Conservation (phyloP, 139 green algal genomes). For the Chlorella sp. region DNA sequence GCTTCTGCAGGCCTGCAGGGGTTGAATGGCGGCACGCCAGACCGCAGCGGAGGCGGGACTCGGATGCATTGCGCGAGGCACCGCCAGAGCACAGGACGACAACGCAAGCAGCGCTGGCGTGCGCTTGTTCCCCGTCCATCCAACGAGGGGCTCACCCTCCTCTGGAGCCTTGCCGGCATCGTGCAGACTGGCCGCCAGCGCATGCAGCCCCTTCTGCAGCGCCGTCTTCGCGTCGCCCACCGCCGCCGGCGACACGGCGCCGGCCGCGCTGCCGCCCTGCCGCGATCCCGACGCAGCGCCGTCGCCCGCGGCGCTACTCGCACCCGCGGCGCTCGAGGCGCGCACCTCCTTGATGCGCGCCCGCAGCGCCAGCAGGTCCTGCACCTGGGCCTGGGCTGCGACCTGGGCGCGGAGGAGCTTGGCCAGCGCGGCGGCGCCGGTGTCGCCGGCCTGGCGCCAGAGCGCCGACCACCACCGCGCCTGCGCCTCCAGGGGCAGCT, state of each 20-base stretch:
- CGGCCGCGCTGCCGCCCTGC: not conserved
- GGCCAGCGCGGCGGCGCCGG: not conserved
- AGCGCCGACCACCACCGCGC: slow-evolving; percentile 46
- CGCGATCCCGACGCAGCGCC: not conserved
- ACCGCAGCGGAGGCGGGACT: no score
- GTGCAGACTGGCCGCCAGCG: slow-evolving; percentile 33
- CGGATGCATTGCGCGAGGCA: no score
- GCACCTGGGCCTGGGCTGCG: slow-evolving; percentile 42
- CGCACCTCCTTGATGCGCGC: slow-evolving; percentile 15
- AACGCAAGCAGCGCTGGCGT: not conserved
- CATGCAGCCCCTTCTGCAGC: slow-evolving; percentile 34
- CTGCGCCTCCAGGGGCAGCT: slow-evolving; percentile 30
- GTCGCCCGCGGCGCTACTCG: slow-evolving; percentile 6
- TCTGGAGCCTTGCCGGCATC: slow-evolving; percentile 28
- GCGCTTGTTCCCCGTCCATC: not conserved
- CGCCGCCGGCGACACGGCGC: not conserved
- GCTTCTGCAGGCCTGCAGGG: slow-evolving; percentile 44
- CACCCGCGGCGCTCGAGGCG: not conserved
- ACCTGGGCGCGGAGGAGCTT: slow-evolving; percentile 22
- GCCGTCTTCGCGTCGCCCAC: slow-evolving; percentile 3
- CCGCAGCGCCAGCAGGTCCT: slow-evolving; percentile 31
- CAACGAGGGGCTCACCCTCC: slow-evolving; percentile 30
- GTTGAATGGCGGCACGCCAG: no score
- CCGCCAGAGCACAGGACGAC: no score
- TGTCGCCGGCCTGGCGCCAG: slow-evolving; percentile 35